A percentile compares a stretch with the other conserved stretches of the same genome.
phyloP scores from a whole-genome alignment of 1,139 yeast species.

The Protomyces inouyei region DNA sequence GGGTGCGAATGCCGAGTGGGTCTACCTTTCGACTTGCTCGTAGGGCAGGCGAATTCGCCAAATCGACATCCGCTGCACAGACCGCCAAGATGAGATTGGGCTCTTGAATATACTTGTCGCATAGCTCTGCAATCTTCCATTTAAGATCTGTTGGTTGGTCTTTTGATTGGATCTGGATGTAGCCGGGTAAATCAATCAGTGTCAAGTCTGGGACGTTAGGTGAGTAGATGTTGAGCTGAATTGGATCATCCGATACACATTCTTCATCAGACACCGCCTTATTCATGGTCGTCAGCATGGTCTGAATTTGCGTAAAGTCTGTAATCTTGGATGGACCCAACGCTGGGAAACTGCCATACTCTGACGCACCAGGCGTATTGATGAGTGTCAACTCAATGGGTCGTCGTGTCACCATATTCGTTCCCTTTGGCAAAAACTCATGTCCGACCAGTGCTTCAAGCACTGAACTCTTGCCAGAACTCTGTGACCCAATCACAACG shows the following conservation, averaged over 20 bases:
- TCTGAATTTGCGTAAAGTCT: constrained; percentile 83
- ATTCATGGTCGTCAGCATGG: constrained; percentile 75
- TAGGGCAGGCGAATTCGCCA: constrained; percentile 92
- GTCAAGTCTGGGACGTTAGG: constrained; percentile 92
- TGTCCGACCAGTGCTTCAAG: constrained; percentile 91
- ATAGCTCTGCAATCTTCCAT: constrained; percentile 67
- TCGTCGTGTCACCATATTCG: constrained; percentile 91
- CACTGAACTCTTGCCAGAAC: constrained; percentile 94
- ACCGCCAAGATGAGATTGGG: constrained; percentile 95
- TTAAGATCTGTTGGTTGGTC: constrained; percentile 89
- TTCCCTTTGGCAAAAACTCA: constrained; percentile 89
- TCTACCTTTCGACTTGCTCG: constrained; percentile 90
- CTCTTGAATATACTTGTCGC: constrained; percentile 77
- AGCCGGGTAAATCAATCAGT: constrained; percentile 93
- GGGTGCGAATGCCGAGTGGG: constrained; percentile 89
- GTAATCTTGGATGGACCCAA: constrained; percentile 73
- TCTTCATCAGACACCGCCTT: constrained; percentile 84
- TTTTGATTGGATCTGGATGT: constrained; percentile 92
- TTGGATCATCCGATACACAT: constrained; percentile 86
- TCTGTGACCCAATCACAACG: constrained; percentile 95
- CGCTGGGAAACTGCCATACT: constrained; percentile 91
- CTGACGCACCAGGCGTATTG: constrained; percentile 76
- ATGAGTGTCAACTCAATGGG: constrained; percentile 90
- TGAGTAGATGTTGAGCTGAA: constrained; percentile 82
- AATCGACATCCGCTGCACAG: constrained; percentile 95